phyloP scores from a whole-genome alignment of 805 yeast genomes.

The Hanseniaspora guilliermondii region DNA sequence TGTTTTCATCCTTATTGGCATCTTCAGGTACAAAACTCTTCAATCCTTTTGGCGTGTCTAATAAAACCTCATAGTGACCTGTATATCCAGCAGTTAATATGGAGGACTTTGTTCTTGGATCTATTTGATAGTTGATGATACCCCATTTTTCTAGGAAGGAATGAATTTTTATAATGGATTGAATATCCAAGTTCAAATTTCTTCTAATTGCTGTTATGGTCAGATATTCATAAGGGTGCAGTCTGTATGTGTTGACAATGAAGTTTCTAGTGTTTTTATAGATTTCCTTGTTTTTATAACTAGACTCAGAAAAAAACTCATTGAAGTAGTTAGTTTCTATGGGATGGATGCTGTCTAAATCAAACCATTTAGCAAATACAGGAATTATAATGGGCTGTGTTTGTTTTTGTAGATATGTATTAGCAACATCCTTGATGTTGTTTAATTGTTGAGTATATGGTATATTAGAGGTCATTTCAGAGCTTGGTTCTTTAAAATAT shows the following conservation, averaged over 20 bases:
- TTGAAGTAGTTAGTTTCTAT: slow-evolving; percentile 78
- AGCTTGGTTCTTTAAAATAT: slow-evolving; percentile 9
- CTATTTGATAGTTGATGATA: slow-evolving; percentile 80
- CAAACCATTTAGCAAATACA: slow-evolving; percentile 79
- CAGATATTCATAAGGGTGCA: slow-evolving; percentile 80
- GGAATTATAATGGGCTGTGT: slow-evolving; percentile 79
- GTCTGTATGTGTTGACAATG: slow-evolving; percentile 74
- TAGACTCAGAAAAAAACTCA: slow-evolving; percentile 68
- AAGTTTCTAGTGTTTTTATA: slow-evolving; percentile 77
- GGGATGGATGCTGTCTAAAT: slow-evolving; percentile 54
- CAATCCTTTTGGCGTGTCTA: slow-evolving; percentile 83
- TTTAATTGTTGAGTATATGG: slow-evolving; percentile 27
- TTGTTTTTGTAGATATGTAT: slow-evolving; percentile 35
- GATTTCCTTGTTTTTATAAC: slow-evolving; percentile 58
- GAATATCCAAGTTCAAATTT: slow-evolving; percentile 82
- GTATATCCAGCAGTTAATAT: slow-evolving; percentile 28
- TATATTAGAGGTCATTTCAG: slow-evolving; percentile 18
- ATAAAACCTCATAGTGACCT: slow-evolving; percentile 47
- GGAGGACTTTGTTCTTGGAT: slow-evolving; percentile 38
- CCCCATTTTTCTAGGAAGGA: slow-evolving; percentile 86
- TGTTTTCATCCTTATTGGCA: slow-evolving; percentile 61
- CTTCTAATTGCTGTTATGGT: slow-evolving; percentile 87
- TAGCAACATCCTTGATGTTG: slow-evolving; percentile 27
- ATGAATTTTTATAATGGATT: slow-evolving; percentile 74
- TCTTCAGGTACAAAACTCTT: slow-evolving; percentile 46